These are phyloP conservation scores for Petrea volubilis DNA, from an alignment of 257 asterid species.

Conservation along the genomic window DNA sequence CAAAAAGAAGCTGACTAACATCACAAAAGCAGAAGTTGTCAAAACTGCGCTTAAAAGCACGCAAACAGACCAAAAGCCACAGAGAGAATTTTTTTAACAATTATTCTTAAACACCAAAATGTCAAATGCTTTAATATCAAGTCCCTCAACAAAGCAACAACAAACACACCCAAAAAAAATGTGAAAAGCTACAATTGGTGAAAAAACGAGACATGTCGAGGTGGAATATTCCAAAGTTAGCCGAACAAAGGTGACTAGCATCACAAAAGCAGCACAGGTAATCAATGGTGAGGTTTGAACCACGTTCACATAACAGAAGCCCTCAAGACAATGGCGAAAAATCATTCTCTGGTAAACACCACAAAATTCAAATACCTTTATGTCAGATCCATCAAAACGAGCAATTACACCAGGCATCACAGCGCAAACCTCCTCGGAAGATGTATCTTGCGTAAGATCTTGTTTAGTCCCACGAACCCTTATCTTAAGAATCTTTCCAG, in stretches of 20 bases:
- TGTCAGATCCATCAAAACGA: slow-evolving; percentile 87
- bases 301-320: not conserved
- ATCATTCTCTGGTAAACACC: not conserved
- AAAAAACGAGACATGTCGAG: not conserved
- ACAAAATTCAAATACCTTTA: slow-evolving; percentile 53
- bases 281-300: not conserved
- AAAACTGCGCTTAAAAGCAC: too few species aligned
- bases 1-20: too few species aligned
- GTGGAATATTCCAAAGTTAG: not conserved
- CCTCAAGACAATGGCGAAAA: not conserved
- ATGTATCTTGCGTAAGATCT: slow-evolving; percentile 55
- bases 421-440: slow-evolving; percentile 82
- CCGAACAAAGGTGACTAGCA: not conserved
- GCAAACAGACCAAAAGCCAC: too few species aligned
- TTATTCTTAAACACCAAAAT: too few species aligned
- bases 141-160: too few species aligned
- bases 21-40: too few species aligned
- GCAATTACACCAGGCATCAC: slow-evolving; percentile 85
- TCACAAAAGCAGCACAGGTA: not conserved
- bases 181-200: not conserved
- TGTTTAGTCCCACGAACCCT: slow-evolving; percentile 79
- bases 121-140: too few species aligned
- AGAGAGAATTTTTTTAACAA: too few species aligned
- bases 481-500: slow-evolving; percentile 71
- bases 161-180: too few species aligned